Conservation (phyloP, 179 eudicot species). For the Beta macrorhiza region DNA sequence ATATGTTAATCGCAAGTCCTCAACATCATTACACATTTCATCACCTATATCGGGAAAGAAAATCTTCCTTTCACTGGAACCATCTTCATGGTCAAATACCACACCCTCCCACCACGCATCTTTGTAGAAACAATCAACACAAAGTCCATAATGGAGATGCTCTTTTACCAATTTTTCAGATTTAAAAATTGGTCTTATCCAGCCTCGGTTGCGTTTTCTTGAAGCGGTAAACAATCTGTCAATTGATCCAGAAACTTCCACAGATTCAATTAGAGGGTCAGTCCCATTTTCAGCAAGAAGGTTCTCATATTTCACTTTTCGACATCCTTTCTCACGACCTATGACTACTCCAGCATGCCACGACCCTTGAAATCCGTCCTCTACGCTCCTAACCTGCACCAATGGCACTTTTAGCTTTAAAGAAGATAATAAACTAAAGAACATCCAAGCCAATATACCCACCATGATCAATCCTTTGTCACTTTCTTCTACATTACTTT, state of each 20-base stretch:
- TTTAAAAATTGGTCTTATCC: constrained; percentile 65
- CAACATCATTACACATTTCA: constrained; percentile 31
- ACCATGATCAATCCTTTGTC: constrained; percentile 3
- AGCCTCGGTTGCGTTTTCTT: constrained; percentile 32
- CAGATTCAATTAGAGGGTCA: constrained; percentile 32
- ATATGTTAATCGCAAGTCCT: constrained; percentile 46
- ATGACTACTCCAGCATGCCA: constrained; percentile 69
- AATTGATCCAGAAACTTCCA: constrained; percentile 42
- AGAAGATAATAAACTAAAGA: not conserved
- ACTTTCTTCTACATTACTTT: not conserved
- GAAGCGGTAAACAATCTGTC: constrained; percentile 37
- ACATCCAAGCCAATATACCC: not conserved
- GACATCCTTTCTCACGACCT: constrained; percentile 23
- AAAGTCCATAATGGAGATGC: constrained; percentile 51
- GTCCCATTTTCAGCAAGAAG: constrained; percentile 39
- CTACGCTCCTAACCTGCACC: constrained; percentile 71
- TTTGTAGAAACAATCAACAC: constrained; percentile 66
- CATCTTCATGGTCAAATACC: constrained; percentile 56
- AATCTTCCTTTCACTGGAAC: constrained; percentile 42
- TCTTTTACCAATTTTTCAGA: not conserved
- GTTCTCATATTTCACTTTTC: constrained; percentile 51
- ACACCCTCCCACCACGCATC: constrained; percentile 99
- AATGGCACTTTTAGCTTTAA: constrained; percentile 1
- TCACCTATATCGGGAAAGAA: constrained; percentile 93
- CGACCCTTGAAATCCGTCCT: constrained; percentile 80